Base-by-base conservation (phyloP, 2,329 filamentous ascomycete species). In the Dothideomycetes sp. region DNA sequence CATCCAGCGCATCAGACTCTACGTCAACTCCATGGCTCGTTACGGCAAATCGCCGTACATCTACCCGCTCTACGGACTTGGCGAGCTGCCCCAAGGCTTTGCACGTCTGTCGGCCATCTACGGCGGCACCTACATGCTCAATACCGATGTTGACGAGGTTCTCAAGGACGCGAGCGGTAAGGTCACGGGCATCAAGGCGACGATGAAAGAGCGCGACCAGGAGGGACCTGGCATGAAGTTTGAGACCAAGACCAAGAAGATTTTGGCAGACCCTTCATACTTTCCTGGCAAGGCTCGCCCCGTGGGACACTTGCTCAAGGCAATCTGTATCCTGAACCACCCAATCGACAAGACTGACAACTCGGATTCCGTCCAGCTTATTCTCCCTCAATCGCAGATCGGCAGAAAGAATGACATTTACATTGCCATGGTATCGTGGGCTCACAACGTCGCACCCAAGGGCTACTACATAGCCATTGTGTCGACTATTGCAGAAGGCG, bases 21-120 rank as follows among this genome's bases (percentile, higher is more conserved):
- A 98, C 65, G 93, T 89, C 52, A 94, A 94, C 75, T 95, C 88
- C 19, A 94, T 98, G 66, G 86, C 88, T 38, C 79, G 89, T 47
- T 96, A 96, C 65, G 91, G 91, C 65, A 96, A 95, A 68, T 96
- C 88, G 10, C 93, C 91, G 34, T 98, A 96, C 72, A 96, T 98
- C 69, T 98, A 98, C 73, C 93, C 91, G 36, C 79, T 96, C 22
- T 98, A 98, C 68, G 91, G 91, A 46, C 79, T 98, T 36, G 91
- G 84, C 60, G 91, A 98, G 70, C 81, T 98, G 41, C 93, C 91
- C 27, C 91, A 98, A 67, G 89, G 89, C 44, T 98, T 98, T 56
- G 91, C 91, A 47, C 88, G 91, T 63, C 77, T 98, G 40, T 95
- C 88, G 31, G 91, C 91, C 62, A 96, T 98, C 65, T 96, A 98